These are phyloP conservation scores for Fusarium robinianum DNA, from an alignment of 2,329 filamentous ascomycete species.

Conservation along the genomic window DNA sequence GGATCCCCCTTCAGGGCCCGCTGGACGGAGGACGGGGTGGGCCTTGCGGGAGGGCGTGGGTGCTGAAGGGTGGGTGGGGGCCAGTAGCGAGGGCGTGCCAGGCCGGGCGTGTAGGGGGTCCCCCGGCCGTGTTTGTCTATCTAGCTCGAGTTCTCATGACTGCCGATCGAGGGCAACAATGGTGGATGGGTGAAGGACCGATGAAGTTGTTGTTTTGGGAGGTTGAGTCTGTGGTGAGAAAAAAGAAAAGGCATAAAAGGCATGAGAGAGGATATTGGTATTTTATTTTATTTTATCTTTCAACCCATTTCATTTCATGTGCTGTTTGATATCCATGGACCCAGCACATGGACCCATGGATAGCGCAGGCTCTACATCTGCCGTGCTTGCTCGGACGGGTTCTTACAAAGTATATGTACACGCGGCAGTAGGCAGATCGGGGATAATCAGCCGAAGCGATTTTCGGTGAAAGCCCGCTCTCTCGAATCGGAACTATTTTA, in stretches of 20 bases:
- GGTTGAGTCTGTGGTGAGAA: conserved; percentile 29
- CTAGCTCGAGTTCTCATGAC: conserved; percentile 27
- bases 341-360: too few species aligned
- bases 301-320: too few species aligned
- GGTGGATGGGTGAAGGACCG: too few species aligned
- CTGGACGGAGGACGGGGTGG: conserved; percentile 10
- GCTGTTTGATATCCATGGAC: too few species aligned
- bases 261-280: too few species aligned
- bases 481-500: conserved; percentile 26
- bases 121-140: conserved; percentile 27
- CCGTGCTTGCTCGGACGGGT: too few species aligned
- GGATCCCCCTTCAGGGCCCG: conserved; percentile 8
- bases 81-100: conserved; percentile 8
- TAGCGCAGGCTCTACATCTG: too few species aligned
- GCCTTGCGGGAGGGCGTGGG: neutral
- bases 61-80: conserved; percentile 18
- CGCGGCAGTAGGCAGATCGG: conserved; percentile 4
- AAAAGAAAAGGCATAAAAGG: neutral
- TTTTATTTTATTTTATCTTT: too few species aligned
- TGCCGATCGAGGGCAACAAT: conserved; percentile 30
- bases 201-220: too few species aligned
- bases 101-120: conserved; percentile 31
- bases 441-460: conserved; percentile 5
- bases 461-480: conserved; percentile 18
- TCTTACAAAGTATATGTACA: too few species aligned